phyloP scores from a whole-genome alignment of 1,284 basidiomycete species.

The Puccinia novopanici region DNA sequence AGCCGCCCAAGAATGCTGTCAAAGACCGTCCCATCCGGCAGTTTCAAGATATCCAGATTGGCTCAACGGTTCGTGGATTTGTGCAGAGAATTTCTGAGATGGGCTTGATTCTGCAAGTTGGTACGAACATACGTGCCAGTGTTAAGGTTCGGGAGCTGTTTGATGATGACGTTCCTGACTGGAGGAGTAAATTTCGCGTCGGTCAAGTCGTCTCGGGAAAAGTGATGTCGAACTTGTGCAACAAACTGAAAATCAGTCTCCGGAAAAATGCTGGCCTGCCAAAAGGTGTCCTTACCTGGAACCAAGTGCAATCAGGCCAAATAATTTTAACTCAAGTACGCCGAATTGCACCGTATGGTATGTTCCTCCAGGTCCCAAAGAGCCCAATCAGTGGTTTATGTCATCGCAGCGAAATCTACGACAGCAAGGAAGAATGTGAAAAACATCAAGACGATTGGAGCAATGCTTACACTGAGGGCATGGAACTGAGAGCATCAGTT shows the following conservation, averaged over 20 bases:
- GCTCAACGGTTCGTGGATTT: constrained; percentile 42
- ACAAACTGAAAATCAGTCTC: constrained; percentile 11
- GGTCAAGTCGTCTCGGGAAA: constrained; percentile 46
- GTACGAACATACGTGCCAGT: constrained; percentile 30
- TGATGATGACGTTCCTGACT: constrained; percentile 36
- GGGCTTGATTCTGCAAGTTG: constrained; percentile 33
- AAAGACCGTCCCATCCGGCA: constrained; percentile 40
- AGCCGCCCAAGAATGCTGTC: neutral
- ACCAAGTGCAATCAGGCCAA: constrained; percentile 58
- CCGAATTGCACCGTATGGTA: constrained; percentile 77
- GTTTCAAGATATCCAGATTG: neutral
- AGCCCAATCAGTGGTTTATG: constrained; percentile 85
- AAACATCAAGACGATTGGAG: constrained; percentile 65
- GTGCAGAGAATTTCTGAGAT: constrained; percentile 18
- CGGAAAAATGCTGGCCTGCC: constrained; percentile 27
- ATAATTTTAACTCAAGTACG: constrained; percentile 59
- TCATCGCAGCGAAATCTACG: constrained; percentile 80
- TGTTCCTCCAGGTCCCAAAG: constrained; percentile 84
- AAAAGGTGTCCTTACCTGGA: constrained; percentile 64
- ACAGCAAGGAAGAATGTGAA: constrained; percentile 67
- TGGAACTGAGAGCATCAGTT: constrained; percentile 79
- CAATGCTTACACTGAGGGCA: constrained; percentile 80
- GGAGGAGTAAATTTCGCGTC: constrained; percentile 29
- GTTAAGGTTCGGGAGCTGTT: constrained; percentile 20
- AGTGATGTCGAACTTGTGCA: neutral